Evolutionary conservation across 257 asterid species (phyloP).

Genomic region (Solanum paucissectum): DNA sequence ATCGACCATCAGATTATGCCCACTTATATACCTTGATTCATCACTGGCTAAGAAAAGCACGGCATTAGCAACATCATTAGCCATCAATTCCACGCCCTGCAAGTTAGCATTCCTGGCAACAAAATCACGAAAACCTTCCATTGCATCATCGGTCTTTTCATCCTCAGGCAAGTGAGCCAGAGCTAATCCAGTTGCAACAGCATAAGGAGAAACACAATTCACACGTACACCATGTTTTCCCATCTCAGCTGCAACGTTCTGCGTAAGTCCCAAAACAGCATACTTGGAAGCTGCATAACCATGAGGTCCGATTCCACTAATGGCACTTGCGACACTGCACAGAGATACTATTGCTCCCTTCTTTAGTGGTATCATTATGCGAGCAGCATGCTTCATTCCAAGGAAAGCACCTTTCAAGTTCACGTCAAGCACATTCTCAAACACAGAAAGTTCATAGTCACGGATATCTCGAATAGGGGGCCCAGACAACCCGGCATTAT

Average conservation of each 20-base stretch:
- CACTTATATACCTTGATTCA: conserved; percentile 77
- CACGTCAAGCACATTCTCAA: conserved; percentile 51
- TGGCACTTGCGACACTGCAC: conserved; percentile 43
- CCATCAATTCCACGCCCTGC: conserved; percentile 65
- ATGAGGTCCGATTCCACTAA: conserved; percentile 58
- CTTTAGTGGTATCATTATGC: conserved; percentile 69
- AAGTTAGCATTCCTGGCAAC: conserved; percentile 51
- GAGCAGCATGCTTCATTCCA: conserved; percentile 94
- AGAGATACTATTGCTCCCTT: conserved; percentile 71
- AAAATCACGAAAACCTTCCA: conserved; percentile 51
- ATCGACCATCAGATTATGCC: conserved; percentile 78
- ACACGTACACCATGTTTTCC: conserved; percentile 76
- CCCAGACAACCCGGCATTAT: conserved; percentile 78
- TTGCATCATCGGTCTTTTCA: conserved; percentile 56
- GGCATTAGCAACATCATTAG: conserved; percentile 65
- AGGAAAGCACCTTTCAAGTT: conserved; percentile 71
- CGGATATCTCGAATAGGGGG: conserved; percentile 78
- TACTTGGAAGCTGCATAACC: conserved; percentile 84
- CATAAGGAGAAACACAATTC: conserved; percentile 83
- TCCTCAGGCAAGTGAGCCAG: conserved; percentile 68
- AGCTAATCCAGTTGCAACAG: conserved; percentile 57
- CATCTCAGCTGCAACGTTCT: conserved; percentile 82
- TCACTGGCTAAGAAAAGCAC: conserved; percentile 82
- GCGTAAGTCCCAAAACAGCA: conserved; percentile 76
- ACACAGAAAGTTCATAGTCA: conserved; percentile 40